Conservation (phyloP, 768 basidiomycete species). For the Coprinopsis strossmayeri region DNA sequence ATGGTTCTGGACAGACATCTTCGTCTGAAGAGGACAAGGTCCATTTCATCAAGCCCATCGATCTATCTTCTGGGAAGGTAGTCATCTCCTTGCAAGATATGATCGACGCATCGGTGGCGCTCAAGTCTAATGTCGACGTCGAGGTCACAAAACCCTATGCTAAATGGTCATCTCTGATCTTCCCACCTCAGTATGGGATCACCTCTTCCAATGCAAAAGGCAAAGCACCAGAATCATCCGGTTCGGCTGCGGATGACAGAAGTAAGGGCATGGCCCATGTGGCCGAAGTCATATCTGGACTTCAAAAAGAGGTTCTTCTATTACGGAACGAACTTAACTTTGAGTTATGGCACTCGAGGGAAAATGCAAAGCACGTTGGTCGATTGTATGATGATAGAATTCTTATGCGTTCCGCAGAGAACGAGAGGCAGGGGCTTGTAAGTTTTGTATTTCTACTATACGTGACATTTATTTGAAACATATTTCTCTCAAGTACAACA, state of each 20-base stretch:
- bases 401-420: slow-evolving; percentile 67
- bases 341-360: slow-evolving; percentile 75
- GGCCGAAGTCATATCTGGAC: slow-evolving; percentile 57
- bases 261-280: slow-evolving; percentile 36
- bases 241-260: not conserved
- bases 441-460: slow-evolving; percentile 17
- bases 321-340: slow-evolving; percentile 81
- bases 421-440: slow-evolving; percentile 78
- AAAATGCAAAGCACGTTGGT: slow-evolving; percentile 80
- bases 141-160: slow-evolving; percentile 47
- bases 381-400: slow-evolving; percentile 70
- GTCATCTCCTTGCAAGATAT: slow-evolving; percentile 69
- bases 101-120: slow-evolving; percentile 62
- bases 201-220: slow-evolving; percentile 1
- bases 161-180: slow-evolving; percentile 42
- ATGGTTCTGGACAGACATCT: slow-evolving; percentile 6
- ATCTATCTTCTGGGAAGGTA: slow-evolving; percentile 29
- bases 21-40: slow-evolving; percentile 2
- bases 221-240: not conserved
- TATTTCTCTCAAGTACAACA: slow-evolving; percentile 55
- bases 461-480: not conserved
- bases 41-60: slow-evolving; percentile 27
- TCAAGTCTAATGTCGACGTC: slow-evolving; percentile 65
- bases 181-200: slow-evolving; percentile 7
- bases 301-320: slow-evolving; percentile 72